Conservation (phyloP, 257 asterid species). For the Solanum raphanifolium region DNA sequence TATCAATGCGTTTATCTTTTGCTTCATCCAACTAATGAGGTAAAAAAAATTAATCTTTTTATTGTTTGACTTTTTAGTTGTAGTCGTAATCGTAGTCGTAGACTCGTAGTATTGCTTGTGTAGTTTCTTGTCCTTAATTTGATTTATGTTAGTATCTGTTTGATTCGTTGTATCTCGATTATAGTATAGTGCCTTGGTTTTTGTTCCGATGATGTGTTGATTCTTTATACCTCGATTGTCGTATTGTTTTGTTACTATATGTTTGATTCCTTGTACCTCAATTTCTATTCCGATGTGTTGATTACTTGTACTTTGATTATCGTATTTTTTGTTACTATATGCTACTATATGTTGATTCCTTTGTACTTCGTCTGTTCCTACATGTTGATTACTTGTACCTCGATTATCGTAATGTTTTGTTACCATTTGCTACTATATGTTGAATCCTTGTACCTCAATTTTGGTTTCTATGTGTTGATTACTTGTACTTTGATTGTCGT, state of each 20-base stretch:
- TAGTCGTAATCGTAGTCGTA: neutral
- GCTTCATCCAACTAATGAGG: slow-evolving; percentile 69
- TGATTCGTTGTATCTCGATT: neutral
- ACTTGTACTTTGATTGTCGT: neutral
- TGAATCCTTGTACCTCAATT: neutral
- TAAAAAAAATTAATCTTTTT: neutral
- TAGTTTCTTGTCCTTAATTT: neutral
- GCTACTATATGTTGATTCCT: no score
- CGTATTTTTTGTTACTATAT: no score
- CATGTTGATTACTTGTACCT: neutral
- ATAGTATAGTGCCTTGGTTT: neutral
- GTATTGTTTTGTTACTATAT: no score
- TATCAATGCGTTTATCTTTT: slow-evolving; percentile 77
- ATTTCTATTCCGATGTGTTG: no score
- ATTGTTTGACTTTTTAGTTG: neutral
- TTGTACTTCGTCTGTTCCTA: neutral
- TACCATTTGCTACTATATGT: neutral
- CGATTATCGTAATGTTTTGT: no score
- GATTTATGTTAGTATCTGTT: neutral
- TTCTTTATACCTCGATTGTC: no score
- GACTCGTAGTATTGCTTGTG: neutral
- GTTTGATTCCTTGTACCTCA: no score
- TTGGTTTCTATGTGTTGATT: neutral
- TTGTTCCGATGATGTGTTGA: no score
- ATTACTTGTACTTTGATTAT: no score